Base-by-base conservation (phyloP, 2,329 filamentous ascomycete genomes). In the Parastagonospora nodorum region DNA sequence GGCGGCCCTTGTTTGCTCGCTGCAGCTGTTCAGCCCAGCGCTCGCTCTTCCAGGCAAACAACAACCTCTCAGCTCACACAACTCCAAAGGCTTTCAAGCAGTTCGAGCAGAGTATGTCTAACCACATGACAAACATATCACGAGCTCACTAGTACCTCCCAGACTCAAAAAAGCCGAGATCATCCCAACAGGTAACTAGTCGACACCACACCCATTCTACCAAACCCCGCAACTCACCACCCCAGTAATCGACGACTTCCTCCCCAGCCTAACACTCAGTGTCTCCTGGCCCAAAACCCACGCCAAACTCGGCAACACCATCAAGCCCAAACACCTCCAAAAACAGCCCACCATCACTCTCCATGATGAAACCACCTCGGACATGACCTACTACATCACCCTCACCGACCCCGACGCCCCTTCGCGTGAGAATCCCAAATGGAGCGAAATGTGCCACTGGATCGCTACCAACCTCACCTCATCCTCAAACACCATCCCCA, bases 391-490 rank as follows among this genome's bases (percentile, higher is more conserved):
- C 50, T 78, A 78, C 4, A 53, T 85, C 43, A 75, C 77, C 9
- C 71, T 85, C 4, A 84, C 82, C 1, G 82, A 85, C 60, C 83
- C 83, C 0, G 82, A 85, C 66, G 82, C 82, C n/a, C 81, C 80
- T 2, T 80, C 77, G 8, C 77, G 78, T 37, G 69, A 78, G 1
- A 66, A 84, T 52, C 81, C 82, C 1, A 74, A 81, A 47, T 84
- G 80, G 81, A 76, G 74, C 15, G 79, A 85, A 54, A 79, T 85
- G 69, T 84, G 82, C 61, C 83, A 85, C 63, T 84, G 81, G 81
- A 75, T 80, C 43, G 70, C 70, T 1, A 68, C 75, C 8, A 71
- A 74, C 24, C 60, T 77, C 5, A 60, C 66, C 19, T 49, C 56
- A 27, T 39, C 37, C 5, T 39, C 38, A 6, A 19, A 10, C 15